These are phyloP conservation scores for Adansonia grandidieri DNA, from an alignment of 441 rosid genomes.

Conservation along the genomic window DNA sequence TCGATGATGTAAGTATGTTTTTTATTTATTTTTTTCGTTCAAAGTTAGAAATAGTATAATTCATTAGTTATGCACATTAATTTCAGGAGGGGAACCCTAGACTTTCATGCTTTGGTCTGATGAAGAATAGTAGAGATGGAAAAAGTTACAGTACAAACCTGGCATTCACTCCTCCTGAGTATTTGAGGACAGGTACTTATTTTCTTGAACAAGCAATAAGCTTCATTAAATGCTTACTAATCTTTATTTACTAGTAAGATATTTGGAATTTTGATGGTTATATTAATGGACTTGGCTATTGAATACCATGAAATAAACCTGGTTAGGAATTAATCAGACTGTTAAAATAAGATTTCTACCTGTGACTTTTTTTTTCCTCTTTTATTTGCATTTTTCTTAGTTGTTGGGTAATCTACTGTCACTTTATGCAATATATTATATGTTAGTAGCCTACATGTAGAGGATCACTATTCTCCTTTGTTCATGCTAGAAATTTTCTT, in stretches of 20 bases:
- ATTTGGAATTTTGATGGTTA: background rate
- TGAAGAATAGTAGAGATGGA: conserved; percentile 80
- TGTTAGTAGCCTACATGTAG: background rate
- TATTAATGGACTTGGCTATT: background rate
- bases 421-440: background rate
- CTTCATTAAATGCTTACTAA: background rate
- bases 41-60: conserved; percentile 17
- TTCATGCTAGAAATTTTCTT: background rate
- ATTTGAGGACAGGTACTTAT: conserved; percentile 63
- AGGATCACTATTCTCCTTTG: background rate
- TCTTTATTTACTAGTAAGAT: background rate
- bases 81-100: conserved; percentile 71
- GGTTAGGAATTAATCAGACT: background rate
- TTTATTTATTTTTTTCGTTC: background rate
- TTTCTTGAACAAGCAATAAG: background rate
- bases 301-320: background rate
- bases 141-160: conserved; percentile 74
- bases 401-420: background rate
- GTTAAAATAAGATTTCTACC: background rate
- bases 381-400: background rate
- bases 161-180: conserved; percentile 79
- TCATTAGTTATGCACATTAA: conserved; percentile 25
- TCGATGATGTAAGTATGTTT: conserved; percentile 68
- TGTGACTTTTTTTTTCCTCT: background rate
- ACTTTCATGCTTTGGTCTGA: conserved; percentile 73